phyloP scores from a whole-genome alignment of 345 rosid species.

The Camelina hispida region DNA sequence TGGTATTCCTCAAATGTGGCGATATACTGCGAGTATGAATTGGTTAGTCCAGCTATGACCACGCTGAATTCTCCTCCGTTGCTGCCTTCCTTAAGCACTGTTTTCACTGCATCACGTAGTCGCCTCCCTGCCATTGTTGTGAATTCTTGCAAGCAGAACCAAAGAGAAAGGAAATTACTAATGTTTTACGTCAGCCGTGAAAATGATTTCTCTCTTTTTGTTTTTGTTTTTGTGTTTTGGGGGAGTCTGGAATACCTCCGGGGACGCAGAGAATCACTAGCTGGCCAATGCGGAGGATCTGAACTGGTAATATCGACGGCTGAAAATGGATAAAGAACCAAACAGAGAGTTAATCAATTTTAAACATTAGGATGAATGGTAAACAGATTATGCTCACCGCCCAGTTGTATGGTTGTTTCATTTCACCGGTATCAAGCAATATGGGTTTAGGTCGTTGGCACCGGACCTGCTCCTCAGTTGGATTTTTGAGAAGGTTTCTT shows the following conservation, averaged over 20 bases:
- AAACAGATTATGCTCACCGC: conserved; percentile 55
- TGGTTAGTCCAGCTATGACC: conserved; percentile 9
- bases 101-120: conserved; percentile 79
- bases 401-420: conserved; percentile 87
- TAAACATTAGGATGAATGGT: not conserved
- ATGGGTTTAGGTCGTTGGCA: conserved; percentile 90
- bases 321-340: conserved; percentile 34
- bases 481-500: conserved; percentile 70
- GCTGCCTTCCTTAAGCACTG: conserved; percentile 52
- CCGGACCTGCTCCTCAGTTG: conserved; percentile 61
- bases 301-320: conserved; percentile 86
- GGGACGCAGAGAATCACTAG: conserved; percentile 84
- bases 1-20: conserved; percentile 88
- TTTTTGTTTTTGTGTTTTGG: too few species aligned
- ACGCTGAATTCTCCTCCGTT: conserved; percentile 42
- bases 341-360: not conserved
- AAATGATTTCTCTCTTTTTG: not conserved
- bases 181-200: not conserved
- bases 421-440: conserved; percentile 89
- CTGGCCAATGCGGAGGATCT: conserved; percentile 78
- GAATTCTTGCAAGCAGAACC: conserved; percentile 56
- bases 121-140: conserved; percentile 97
- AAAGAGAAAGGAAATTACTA: not conserved
- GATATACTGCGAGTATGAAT: conserved; percentile 69
- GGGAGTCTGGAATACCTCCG: conserved; percentile 57